Evolutionary conservation across 257 asterid species (phyloP), one percentile per base, ranked within the genome.

Genomic region (Echium plantagineum): DNA sequence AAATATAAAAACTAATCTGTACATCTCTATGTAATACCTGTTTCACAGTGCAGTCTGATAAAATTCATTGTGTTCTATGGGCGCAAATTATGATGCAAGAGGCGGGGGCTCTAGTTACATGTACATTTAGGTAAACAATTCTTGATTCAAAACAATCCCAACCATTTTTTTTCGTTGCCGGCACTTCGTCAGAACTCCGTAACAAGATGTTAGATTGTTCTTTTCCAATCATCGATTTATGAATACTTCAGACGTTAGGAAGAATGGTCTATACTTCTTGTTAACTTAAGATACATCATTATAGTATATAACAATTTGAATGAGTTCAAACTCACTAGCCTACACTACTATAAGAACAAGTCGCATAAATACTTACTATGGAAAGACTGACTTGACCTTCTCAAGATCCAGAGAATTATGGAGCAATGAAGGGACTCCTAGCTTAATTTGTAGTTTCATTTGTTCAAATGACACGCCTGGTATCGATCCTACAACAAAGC

Each of bases 391-490:
- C 53, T 91, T 91, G 80, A 91, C 85, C 81, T 84, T 85, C 69
- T 82, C 85, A 55, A 88, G 73, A 69, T 91, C 95, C 84, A 91
- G 66, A 21, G 69, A 62, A 68, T 66, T 81, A 56, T 91, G 95
- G 30, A 88, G 89, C 59, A 86, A 78, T 51, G 56, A 73, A 71
- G 98, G 98, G 69, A 88, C 95, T 20, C 96, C 95, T 73, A 91
- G 57, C 70, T 91, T 91, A 55, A 91, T 88, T 81, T 91, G 96
- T 26, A 91, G 80, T 69, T 91, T 91, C 98, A 88, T 91, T 87
- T 85, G 87, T 8, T 80, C 86, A 58, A 85, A 85, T 2, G 96
- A 73, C 66, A 91, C 95, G 52, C 98, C 98, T 42, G 98, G 98
- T 71, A 91, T 81, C 15, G 82, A 76, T 59, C 96, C 96, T 86